A percentile compares a stretch with the other conserved stretches of the same genome.
Evolutionary conservation across 2,329 filamentous ascomycete genomes (phyloP).

Genomic region (Fusarium marasasianum): DNA sequence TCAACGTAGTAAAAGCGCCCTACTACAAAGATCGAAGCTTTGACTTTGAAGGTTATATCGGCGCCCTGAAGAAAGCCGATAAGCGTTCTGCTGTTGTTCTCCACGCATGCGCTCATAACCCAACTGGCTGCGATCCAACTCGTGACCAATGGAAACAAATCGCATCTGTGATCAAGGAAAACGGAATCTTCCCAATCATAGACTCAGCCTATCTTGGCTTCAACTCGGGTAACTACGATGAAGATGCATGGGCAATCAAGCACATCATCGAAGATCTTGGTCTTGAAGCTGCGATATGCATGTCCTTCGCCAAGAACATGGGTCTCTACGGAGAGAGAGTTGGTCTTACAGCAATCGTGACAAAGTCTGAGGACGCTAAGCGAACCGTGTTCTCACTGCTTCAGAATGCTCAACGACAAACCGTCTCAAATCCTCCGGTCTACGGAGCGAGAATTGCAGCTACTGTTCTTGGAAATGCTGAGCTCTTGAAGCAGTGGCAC

Average conservation of each 20-base stretch:
- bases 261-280: constrained; percentile 44
- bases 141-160: constrained; percentile 40
- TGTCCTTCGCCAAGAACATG: constrained; percentile 72
- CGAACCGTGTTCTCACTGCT: constrained; percentile 43
- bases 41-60: constrained; percentile 46
- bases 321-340: constrained; percentile 53
- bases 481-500: constrained; percentile 46
- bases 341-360: constrained; percentile 45
- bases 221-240: constrained; percentile 36
- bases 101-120: constrained; percentile 56
- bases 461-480: constrained; percentile 43
- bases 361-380: constrained; percentile 21
- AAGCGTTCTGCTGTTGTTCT: constrained; percentile 45
- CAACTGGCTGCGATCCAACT: constrained; percentile 52
- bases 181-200: constrained; percentile 32
- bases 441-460: constrained; percentile 50
- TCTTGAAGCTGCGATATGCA: constrained; percentile 63
- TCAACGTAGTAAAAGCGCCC: constrained; percentile 45
- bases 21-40: constrained; percentile 50
- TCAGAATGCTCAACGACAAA: constrained; percentile 46
- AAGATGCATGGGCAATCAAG: constrained; percentile 37
- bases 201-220: constrained; percentile 39
- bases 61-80: constrained; percentile 41
- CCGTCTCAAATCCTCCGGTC: constrained; percentile 49
- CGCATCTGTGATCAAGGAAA: constrained; percentile 12